Evolutionary conservation across 257 asterid species (phyloP).

Genomic region (Plantago ovata): DNA sequence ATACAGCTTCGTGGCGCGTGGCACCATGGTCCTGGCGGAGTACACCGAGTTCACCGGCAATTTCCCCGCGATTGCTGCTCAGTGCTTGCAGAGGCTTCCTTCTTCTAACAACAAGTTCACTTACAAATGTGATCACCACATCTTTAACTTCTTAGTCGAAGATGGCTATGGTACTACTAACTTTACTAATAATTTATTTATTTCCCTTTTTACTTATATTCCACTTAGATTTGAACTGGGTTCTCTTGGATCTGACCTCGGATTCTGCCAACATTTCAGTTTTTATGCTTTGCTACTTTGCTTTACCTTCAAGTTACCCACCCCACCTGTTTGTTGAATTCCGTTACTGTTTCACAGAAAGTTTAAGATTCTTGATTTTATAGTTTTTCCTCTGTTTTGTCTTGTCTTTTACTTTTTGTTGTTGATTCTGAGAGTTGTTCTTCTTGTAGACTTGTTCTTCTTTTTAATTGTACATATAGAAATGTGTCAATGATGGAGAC

Average conservation of each 20-base stretch:
- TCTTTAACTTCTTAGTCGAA: slow-evolving; percentile 57
- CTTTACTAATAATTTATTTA: too few relatives aligned
- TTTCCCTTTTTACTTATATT: too few relatives aligned
- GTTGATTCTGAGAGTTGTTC: too few relatives aligned
- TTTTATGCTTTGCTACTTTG: slow-evolving; percentile 22
- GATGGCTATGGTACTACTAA: slow-evolving; percentile 50
- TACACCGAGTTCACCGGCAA: slow-evolving; percentile 72
- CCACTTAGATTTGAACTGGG: slow-evolving; percentile 23
- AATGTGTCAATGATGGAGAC: background rate
- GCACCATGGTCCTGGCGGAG: slow-evolving; percentile 63
- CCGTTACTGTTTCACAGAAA: background rate
- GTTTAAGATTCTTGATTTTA: background rate
- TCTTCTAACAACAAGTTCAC: slow-evolving; percentile 54
- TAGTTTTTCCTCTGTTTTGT: too few relatives aligned
- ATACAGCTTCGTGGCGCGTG: slow-evolving; percentile 73
- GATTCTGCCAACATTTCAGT: slow-evolving; percentile 22
- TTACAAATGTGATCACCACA: slow-evolving; percentile 65
- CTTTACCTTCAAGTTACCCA: slow-evolving; percentile 19
- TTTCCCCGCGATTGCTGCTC: slow-evolving; percentile 70
- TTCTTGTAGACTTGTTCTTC: background rate
- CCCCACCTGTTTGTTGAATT: too few relatives aligned
- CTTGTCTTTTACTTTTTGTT: background rate
- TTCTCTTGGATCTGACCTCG: slow-evolving; percentile 45
- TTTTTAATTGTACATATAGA: background rate
- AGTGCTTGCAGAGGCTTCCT: slow-evolving; percentile 55